Conservation (phyloP, 176 grass and related monocot species). For the Cocos nucifera region DNA sequence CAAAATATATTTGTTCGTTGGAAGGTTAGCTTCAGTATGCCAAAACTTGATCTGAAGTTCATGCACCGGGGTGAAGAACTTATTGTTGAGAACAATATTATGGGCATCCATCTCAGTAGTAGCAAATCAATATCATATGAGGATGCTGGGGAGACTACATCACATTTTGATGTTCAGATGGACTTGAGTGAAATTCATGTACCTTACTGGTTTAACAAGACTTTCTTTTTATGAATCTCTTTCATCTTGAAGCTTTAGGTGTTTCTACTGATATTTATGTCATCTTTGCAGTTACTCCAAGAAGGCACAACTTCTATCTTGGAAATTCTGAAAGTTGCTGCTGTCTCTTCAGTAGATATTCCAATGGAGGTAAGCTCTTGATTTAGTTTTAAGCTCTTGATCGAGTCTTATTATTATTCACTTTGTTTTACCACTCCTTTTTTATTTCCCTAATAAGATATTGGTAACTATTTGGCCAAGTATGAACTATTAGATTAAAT, state of each 20-base stretch:
- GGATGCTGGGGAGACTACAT: constrained; percentile 56
- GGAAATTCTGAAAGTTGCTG: constrained; percentile 91
- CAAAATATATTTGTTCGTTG: constrained; percentile 73
- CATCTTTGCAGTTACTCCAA: constrained; percentile 64
- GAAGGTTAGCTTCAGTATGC: constrained; percentile 99
- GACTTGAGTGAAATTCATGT: constrained; percentile 98
- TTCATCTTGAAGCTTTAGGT: constrained; percentile 2
- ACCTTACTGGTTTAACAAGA: constrained; percentile 19
- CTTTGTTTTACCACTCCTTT: too few relatives aligned
- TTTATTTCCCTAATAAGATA: too few relatives aligned
- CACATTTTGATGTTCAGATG: constrained; percentile 90
- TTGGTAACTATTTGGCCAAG: too few relatives aligned
- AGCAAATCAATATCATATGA: constrained; percentile 57
- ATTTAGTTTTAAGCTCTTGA: constrained; percentile 5
- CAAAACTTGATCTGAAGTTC: constrained; percentile 96
- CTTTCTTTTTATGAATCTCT: background rate
- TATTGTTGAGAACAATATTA: constrained; percentile 80
- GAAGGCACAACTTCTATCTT: constrained; percentile 72
- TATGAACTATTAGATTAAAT: too few relatives aligned
- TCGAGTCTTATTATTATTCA: too few relatives aligned
- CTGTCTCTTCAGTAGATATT: constrained; percentile 61
- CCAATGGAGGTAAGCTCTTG: constrained; percentile 70
- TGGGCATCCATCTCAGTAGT: constrained; percentile 73
- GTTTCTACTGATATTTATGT: constrained; percentile 4
- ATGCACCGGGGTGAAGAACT: constrained; percentile 68